Evolutionary conservation across 2,329 filamentous ascomycete species (phyloP).

Genomic region (Aspergillus bombycis): DNA sequence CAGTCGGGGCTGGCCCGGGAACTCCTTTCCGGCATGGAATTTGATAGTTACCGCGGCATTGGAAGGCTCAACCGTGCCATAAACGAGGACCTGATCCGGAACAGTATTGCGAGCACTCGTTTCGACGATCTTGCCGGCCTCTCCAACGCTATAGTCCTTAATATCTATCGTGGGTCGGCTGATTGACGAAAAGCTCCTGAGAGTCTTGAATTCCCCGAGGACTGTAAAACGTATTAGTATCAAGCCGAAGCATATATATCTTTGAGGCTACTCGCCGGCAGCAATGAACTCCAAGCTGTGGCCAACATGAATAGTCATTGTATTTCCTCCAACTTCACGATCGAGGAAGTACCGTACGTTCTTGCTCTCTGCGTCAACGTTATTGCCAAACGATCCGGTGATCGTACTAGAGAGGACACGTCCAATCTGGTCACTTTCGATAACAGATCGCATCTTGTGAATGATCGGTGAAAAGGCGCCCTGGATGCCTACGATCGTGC

Average conservation of each 20-base stretch:
- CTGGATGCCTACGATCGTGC: constrained; percentile 57
- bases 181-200: constrained; percentile 5
- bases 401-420: constrained; percentile 55
- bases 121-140: neutral
- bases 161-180: constrained; percentile 10
- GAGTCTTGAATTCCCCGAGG: constrained; percentile 1
- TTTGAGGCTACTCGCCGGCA: constrained; percentile 1
- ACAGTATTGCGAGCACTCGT: constrained; percentile 3
- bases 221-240: neutral
- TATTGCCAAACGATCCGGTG: constrained; percentile 38
- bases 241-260: neutral
- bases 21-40: constrained; percentile 51
- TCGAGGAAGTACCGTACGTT: constrained; percentile 18
- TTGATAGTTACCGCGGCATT: constrained; percentile 42
- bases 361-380: constrained; percentile 10
- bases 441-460: constrained; percentile 48
- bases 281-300: constrained; percentile 11
- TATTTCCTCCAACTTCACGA: constrained; percentile 13
- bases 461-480: constrained; percentile 51
- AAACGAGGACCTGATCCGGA: constrained; percentile 8
- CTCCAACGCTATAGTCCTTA: neutral
- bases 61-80: constrained; percentile 23
- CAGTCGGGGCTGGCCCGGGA: constrained; percentile 24
- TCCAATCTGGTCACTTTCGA: constrained; percentile 54
- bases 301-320: constrained; percentile 15